Evolutionary conservation across 106 monocot species (phyloP).

Genomic region (Agapanthus africanus): DNA sequence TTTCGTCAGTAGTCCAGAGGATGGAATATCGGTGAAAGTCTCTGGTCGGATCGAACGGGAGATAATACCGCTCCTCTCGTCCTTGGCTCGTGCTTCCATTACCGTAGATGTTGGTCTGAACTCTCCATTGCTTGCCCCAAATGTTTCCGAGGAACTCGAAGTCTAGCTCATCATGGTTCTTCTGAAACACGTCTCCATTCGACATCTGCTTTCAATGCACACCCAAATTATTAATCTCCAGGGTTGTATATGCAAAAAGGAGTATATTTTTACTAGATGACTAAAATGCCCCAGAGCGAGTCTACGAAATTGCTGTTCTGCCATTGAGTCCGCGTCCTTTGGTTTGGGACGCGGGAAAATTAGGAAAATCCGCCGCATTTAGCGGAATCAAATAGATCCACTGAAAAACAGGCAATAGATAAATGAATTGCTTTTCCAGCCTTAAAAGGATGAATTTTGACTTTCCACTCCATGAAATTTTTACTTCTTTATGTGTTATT

Average conservation of each 20-base stretch:
- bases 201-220: constrained; percentile 38
- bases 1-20: constrained; percentile 51
- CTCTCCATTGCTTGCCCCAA: constrained; percentile 58
- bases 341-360: neutral
- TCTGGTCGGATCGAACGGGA: constrained; percentile 73
- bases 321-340: neutral
- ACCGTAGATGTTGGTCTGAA: constrained; percentile 89
- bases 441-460: no score
- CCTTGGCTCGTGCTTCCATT: constrained; percentile 83
- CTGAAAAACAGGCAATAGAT: no score
- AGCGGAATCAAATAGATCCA: neutral
- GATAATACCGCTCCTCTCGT: constrained; percentile 72
- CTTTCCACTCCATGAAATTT: no score
- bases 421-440: no score
- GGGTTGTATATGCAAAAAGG: neutral
- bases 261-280: neutral
- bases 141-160: constrained; percentile 92
- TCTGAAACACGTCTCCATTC: constrained; percentile 71
- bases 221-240: neutral
- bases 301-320: neutral
- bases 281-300: neutral
- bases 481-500: no score
- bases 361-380: neutral
- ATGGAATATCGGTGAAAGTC: constrained; percentile 82
- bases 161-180: constrained; percentile 85